Conservation (phyloP, 2,329 filamentous ascomycete genomes). For the Colletotrichum graminicola region DNA sequence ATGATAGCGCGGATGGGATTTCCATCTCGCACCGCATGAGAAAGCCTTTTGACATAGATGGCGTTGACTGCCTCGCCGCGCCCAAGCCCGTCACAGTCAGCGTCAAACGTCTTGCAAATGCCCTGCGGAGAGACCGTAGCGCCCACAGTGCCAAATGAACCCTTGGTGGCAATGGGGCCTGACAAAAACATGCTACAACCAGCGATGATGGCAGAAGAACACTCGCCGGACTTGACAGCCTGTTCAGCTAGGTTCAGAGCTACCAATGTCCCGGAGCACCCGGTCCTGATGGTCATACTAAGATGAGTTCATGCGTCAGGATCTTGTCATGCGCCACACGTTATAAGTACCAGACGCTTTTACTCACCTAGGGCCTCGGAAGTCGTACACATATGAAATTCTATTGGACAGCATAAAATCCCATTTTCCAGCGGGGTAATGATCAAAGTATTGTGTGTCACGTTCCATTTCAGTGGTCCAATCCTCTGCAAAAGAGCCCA, state of each 20-base stretch:
- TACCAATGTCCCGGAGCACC: constrained; percentile 50
- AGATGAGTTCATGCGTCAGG: too few species aligned
- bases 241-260: constrained; percentile 50
- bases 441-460: constrained; percentile 22
- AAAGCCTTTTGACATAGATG: constrained; percentile 56
- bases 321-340: too few species aligned
- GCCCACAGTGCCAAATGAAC: constrained; percentile 40
- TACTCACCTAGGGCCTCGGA: constrained; percentile 21
- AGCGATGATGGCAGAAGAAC: constrained; percentile 48
- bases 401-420: constrained; percentile 45
- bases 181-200: constrained; percentile 50
- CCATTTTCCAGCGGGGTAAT: constrained; percentile 39
- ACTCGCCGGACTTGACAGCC: constrained; percentile 47
- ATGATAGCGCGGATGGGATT: constrained; percentile 52
- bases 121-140: constrained; percentile 46
- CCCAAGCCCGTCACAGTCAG: constrained; percentile 59
- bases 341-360: neutral
- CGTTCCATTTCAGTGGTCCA: constrained; percentile 43
- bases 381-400: constrained; percentile 42
- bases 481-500: constrained; percentile 47
- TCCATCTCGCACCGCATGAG: constrained; percentile 55
- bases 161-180: neutral
- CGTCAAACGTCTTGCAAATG: constrained; percentile 52
- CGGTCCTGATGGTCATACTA: constrained; percentile 52
- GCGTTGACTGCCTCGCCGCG: constrained; percentile 53